Percentiles rank a stretch among this genome's conserved stretches.
Evolutionary conservation across 495 filamentous ascomycete genomes (phyloP).

Genomic region (Cetradonia linearis): DNA sequence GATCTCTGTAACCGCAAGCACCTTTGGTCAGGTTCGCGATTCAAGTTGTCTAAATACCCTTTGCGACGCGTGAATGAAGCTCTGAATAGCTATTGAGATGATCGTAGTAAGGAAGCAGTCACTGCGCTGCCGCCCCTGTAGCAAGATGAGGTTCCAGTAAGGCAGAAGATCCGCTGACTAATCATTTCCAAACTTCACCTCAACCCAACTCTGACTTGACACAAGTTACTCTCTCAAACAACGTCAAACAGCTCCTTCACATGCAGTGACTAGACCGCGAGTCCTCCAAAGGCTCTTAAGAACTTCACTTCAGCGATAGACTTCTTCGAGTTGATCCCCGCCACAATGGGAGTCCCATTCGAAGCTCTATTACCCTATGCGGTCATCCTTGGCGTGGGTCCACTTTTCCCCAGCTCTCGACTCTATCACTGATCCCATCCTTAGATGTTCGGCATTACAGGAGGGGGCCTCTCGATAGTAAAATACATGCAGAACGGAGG

Average conservation of each 20-base stretch:
- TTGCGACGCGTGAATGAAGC: slow-evolving; percentile 18
- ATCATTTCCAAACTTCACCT: slow-evolving; percentile 1
- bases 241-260: not conserved
- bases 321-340: not conserved
- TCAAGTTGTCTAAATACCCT: not conserved
- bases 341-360: slow-evolving; percentile 87
- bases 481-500: slow-evolving; percentile 76
- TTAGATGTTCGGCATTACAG: slow-evolving; percentile 86
- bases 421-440: slow-evolving; percentile 26
- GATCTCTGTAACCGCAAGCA: not conserved
- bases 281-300: not conserved
- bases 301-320: not conserved
- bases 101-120: slow-evolving; percentile 1
- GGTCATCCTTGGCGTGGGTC: slow-evolving; percentile 73
- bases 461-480: slow-evolving; percentile 62
- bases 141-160: slow-evolving; percentile 16
- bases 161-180: slow-evolving; percentile 14
- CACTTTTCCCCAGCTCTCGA: slow-evolving; percentile 19
- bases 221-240: not conserved
- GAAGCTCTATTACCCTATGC: slow-evolving; percentile 90
- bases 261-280: not conserved
- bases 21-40: slow-evolving; percentile 14
- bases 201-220: not conserved
- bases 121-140: slow-evolving; percentile 12
- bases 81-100: slow-evolving; percentile 8